Conservation (phyloP, 139 green algal genomes). For the Closterium sp. region DNA sequence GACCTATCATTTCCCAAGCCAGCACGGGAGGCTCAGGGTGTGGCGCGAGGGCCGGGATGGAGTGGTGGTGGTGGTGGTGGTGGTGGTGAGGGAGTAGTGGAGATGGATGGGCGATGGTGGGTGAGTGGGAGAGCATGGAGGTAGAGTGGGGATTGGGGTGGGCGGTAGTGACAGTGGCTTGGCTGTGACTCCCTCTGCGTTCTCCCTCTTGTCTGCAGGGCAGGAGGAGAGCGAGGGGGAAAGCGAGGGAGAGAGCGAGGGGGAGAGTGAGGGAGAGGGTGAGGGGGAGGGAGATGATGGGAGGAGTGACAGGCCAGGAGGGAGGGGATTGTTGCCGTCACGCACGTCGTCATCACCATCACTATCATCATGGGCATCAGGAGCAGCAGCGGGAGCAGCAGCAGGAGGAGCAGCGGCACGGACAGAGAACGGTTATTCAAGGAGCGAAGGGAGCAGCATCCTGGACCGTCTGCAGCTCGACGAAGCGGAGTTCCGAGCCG, state of each 20-base stretch:
- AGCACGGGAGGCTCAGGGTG: not conserved
- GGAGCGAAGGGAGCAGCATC: no score
- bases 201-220: not conserved
- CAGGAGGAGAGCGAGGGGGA: not conserved
- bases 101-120: not conserved
- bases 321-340: no score
- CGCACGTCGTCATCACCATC: no score
- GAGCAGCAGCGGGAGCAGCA: not conserved
- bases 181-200: not conserved
- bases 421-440: not conserved
- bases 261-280: not conserved
- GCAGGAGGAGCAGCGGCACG: not conserved
- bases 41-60: not conserved
- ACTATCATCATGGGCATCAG: not conserved
- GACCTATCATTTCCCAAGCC: not conserved
- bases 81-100: not conserved
- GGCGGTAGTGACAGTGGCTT: not conserved
- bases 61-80: not conserved
- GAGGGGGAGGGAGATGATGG: no score
- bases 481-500: constrained; percentile 26
- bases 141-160: not conserved
- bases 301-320: not conserved
- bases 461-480: not conserved
- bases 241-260: not conserved
- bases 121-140: not conserved